phyloP scores from a whole-genome alignment of 441 rosid genomes.

The Dalechampia spathulata region DNA sequence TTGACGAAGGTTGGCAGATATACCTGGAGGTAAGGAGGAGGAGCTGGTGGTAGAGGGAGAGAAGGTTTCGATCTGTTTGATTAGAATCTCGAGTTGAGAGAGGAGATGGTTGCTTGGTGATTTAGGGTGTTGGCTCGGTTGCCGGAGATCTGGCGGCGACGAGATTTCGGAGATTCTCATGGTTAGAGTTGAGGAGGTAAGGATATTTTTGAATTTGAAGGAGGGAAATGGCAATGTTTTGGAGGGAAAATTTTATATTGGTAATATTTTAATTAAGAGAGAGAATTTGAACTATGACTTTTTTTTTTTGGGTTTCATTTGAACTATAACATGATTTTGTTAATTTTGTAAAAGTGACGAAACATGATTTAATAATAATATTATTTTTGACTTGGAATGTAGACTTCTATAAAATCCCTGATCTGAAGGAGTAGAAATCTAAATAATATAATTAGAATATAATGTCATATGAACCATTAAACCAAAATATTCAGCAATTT shows the following conservation, averaged over 20 bases:
- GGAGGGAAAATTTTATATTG: constrained; percentile 20
- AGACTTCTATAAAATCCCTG: too few relatives aligned
- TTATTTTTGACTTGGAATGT: too few relatives aligned
- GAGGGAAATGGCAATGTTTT: not conserved
- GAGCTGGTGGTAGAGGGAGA: constrained; percentile 2
- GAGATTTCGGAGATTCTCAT: constrained; percentile 88
- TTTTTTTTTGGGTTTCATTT: not conserved
- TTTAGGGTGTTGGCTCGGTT: constrained; percentile 16
- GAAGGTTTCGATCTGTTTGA: constrained; percentile 49
- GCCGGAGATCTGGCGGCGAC: constrained; percentile 58
- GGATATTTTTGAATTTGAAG: constrained; percentile 6
- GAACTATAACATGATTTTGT: not conserved
- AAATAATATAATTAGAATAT: too few relatives aligned
- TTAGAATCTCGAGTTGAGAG: constrained; percentile 57
- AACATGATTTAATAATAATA: too few relatives aligned
- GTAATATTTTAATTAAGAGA: too few relatives aligned
- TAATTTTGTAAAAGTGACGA: too few relatives aligned
- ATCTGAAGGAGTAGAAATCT: too few relatives aligned
- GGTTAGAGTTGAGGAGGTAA: not conserved
- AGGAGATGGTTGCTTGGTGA: constrained; percentile 25
- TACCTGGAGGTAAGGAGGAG: constrained; percentile 3
- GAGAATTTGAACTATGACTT: not conserved
- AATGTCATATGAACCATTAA: too few relatives aligned
- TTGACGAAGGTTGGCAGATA: constrained; percentile 50
- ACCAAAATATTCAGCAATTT: too few relatives aligned